Evolutionary conservation across 2,329 filamentous ascomycete species (phyloP), one percentile per base, ranked within the genome.

Genomic region (Dryadomyces quercus-mongolicae): DNA sequence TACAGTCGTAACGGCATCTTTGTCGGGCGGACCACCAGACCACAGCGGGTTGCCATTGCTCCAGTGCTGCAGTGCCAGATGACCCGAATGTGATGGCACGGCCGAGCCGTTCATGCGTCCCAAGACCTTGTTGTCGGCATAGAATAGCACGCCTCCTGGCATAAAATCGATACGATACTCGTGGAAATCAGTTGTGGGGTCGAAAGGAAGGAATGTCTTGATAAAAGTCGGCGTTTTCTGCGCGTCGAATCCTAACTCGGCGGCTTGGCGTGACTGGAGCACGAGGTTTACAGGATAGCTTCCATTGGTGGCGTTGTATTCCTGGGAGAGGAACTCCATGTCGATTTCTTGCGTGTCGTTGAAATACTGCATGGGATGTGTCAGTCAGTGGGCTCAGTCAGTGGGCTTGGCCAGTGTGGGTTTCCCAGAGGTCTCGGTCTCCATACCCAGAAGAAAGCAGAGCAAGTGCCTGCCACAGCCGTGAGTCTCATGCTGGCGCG

Each of bases 311-410:
- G 64, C 59, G 56, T 78, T 72, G 64, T 84, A 86, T 58, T 88
- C 74, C 21, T 72, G 72, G 1, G 85, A 87, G 2, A 91, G 74
- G 63, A 90, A 87, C 60, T 92, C 87, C 68, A 91, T 82, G 64
- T 91, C 86, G 61, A 91, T 88, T 62, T 91, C 86, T 63, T 87
- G 82, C 1, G 84, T 85, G 66, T 91, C 82, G 66, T 89, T 88
- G 68, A 80, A 81, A 66, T 88, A 90, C 85, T 88, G n/a, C n/a
- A 57, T 12, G 13, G 3, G 2, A 20, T 22, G 38, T 18, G 18
- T 38, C n/a, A 49, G 16, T 18, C 12, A 10, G 18, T n/a, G 9
- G 0, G n/a, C 34, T 12, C 22, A 7, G 34, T 42, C 16, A 12
- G 38, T n/a, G n/a, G n/a, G n/a, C n/a, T n/a, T n/a, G n/a, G n/a